phyloP scores from a whole-genome alignment of 2,329 filamentous ascomycete species.

The Stagonosporopsis cucurbitacearum region DNA sequence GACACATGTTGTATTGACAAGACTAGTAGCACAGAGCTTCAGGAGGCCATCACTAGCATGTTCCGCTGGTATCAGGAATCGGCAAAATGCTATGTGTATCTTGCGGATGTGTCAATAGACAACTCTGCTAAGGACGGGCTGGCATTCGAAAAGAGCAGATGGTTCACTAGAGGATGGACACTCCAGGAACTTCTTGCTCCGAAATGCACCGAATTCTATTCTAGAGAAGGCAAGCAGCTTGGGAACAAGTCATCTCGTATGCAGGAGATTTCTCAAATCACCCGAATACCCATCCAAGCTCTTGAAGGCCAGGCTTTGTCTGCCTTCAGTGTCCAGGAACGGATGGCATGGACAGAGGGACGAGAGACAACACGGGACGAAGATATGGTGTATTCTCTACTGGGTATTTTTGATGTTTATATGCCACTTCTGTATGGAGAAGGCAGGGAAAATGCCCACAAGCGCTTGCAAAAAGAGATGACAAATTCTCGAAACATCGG shows the following conservation, averaged over 20 bases:
- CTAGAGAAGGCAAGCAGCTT: too few species aligned
- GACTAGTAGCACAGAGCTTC: background rate
- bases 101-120: slow-evolving; percentile 1
- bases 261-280: too few species aligned
- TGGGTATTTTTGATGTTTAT: slow-evolving; percentile 2
- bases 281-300: too few species aligned
- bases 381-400: slow-evolving; percentile 6
- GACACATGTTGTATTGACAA: slow-evolving; percentile 21
- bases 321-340: too few species aligned
- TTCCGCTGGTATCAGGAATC: slow-evolving; percentile 10
- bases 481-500: too few species aligned
- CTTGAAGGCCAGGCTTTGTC: too few species aligned
- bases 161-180: too few species aligned
- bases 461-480: slow-evolving; percentile 5
- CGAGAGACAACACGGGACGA: slow-evolving; percentile 23
- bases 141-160: too few species aligned
- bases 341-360: background rate
- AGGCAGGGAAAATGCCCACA: slow-evolving; percentile 6
- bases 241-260: too few species aligned
- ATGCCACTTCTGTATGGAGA: slow-evolving; percentile 6
- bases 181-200: too few species aligned
- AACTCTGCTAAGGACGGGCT: too few species aligned
- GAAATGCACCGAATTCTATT: too few species aligned
- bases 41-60: slow-evolving; percentile 1
- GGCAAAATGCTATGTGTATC: slow-evolving; percentile 10